A percentile compares a stretch with the other conserved stretches of the same genome.
Evolutionary conservation across 257 asterid species (phyloP).

Genomic region (Nicotiana tomentosiformis): DNA sequence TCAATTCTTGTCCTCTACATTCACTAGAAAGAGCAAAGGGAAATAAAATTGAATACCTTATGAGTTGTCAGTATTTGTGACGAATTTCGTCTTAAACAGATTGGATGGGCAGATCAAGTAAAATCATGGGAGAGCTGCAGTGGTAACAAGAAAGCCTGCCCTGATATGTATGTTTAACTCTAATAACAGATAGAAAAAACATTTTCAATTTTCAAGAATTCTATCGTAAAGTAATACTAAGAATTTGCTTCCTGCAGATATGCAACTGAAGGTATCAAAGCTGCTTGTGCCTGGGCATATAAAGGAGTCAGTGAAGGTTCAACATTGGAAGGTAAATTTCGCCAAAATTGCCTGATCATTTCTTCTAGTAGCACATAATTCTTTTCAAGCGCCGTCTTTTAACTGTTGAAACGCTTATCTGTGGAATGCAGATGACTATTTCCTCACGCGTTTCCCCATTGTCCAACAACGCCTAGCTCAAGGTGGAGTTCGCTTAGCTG

Average conservation of each 20-base stretch:
- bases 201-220: background rate
- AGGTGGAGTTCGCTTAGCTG: conserved; percentile 87
- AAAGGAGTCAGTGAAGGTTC: conserved; percentile 61
- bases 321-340: conserved; percentile 49
- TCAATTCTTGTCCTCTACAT: background rate
- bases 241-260: conserved; percentile 36
- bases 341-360: background rate
- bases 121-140: conserved; percentile 74
- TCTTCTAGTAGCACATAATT: background rate
- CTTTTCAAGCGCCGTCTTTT: background rate
- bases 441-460: conserved; percentile 48
- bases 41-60: background rate
- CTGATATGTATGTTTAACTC: conserved; percentile 47
- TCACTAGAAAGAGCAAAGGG: background rate
- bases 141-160: conserved; percentile 43
- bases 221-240: too few species aligned
- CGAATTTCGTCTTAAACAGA: conserved; percentile 25
- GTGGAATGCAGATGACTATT: conserved; percentile 62
- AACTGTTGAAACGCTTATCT: background rate
- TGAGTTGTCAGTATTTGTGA: background rate
- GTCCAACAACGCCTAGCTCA: conserved; percentile 72
- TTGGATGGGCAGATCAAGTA: conserved; percentile 63
- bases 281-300: conserved; percentile 85
- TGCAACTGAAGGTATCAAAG: conserved; percentile 77
- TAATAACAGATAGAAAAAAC: background rate